Percentiles rank a stretch among this genome's conserved stretches.
Evolutionary conservation across 2,329 filamentous ascomycete species (phyloP).

Genomic region (Ambrosiella cleistominuta): DNA sequence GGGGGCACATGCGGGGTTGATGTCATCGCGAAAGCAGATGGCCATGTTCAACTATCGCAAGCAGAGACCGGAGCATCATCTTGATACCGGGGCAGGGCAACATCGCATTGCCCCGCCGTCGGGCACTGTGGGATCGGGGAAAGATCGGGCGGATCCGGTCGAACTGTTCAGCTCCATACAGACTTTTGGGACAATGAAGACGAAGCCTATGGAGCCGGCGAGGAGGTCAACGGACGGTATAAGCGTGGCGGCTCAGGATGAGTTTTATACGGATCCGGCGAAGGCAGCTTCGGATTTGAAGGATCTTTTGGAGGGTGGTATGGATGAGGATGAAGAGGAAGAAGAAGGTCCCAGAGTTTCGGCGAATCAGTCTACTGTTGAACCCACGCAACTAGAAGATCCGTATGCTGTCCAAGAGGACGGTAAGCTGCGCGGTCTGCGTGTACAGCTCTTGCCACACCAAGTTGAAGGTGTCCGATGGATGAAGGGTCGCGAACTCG

Average conservation of each 20-base stretch:
- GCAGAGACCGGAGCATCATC: constrained; percentile 39
- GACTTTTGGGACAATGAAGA: not conserved
- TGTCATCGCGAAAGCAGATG: constrained; percentile 36
- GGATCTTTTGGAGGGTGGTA: constrained; percentile 61
- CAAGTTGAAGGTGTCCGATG: constrained; percentile 86
- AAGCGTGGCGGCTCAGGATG: constrained; percentile 18
- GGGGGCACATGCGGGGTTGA: constrained; percentile 19
- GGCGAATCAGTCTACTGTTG: not conserved
- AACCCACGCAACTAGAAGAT: not conserved
- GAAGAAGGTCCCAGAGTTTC: not conserved
- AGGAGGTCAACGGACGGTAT: constrained; percentile 9
- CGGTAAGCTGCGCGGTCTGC: constrained; percentile 54
- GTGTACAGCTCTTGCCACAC: constrained; percentile 77
- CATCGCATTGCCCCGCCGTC: constrained; percentile 22
- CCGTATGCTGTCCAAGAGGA: constrained; percentile 8
- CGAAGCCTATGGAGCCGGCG: constrained; percentile 4
- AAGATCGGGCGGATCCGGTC: constrained; percentile 13
- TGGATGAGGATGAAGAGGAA: constrained; percentile 49
- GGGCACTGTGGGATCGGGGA: constrained; percentile 24
- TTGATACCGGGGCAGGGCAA: constrained; percentile 23
- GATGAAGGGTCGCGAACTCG: constrained; percentile 88
- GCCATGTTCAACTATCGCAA: constrained; percentile 38
- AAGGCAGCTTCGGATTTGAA: constrained; percentile 65
- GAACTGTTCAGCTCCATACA: not conserved
- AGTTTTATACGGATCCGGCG: constrained; percentile 49